Evolutionary conservation across 371 early-diverging fungal genomes (phyloP).

Genomic region (Mucor plumbeus): DNA sequence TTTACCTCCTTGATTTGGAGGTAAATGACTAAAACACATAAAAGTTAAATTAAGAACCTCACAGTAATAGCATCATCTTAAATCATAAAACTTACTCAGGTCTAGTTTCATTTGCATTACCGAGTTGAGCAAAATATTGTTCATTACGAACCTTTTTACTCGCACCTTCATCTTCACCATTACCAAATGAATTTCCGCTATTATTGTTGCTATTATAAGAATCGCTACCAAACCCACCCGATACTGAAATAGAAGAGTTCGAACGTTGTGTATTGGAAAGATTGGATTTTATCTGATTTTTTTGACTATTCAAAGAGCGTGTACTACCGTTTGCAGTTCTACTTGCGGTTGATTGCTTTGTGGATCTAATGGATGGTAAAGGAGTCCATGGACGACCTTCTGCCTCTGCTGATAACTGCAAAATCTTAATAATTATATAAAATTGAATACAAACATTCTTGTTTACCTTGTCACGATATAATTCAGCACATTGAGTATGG

Average conservation of each 20-base stretch:
- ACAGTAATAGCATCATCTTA: background rate
- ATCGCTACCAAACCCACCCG: slow-evolving; percentile 23
- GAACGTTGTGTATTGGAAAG: slow-evolving; percentile 36
- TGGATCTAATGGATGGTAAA: slow-evolving; percentile 35
- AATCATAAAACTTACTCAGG: slow-evolving; percentile 24
- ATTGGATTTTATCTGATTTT: slow-evolving; percentile 5
- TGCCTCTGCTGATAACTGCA: slow-evolving; percentile 71
- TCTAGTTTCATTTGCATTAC: slow-evolving; percentile 28
- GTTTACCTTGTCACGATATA: slow-evolving; percentile 84
- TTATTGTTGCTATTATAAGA: slow-evolving; percentile 14
- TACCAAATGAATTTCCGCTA: background rate
- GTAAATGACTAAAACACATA: slow-evolving; percentile 56
- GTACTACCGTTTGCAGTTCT: background rate
- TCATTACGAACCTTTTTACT: slow-evolving; percentile 27
- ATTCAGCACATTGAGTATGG: slow-evolving; percentile 83
- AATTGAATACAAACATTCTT: background rate
- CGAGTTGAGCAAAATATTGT: slow-evolving; percentile 35
- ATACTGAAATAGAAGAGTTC: slow-evolving; percentile 26
- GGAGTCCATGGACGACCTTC: slow-evolving; percentile 80
- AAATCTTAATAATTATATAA: background rate
- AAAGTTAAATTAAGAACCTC: too few relatives aligned
- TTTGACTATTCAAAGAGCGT: slow-evolving; percentile 20
- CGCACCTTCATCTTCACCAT: background rate
- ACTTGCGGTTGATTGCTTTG: slow-evolving; percentile 10
- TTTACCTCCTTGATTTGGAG: slow-evolving; percentile 94